Base-by-base conservation (phyloP, 1,284 basidiomycete genomes). In the Abortiporus biennis region DNA sequence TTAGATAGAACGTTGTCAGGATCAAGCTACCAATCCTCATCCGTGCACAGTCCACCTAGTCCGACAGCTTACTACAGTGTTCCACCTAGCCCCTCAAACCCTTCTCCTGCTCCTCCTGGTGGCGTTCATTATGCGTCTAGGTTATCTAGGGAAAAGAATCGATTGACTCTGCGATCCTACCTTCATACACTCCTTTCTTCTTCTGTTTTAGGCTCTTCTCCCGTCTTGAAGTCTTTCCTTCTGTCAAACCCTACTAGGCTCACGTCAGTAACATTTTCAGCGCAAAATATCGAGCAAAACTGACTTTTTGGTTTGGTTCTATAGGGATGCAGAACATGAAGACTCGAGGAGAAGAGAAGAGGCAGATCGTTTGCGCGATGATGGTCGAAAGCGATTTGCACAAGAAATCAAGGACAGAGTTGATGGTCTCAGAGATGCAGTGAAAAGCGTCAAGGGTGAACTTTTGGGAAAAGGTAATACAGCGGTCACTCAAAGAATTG, bases 121-220 rank as follows among this genome's bases (percentile, higher is more conserved):
- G 43, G 49, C 6, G 46, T 21, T 9, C 20, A 29, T 8, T 49
- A 54, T 27, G 55, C 59, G 3, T 42, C 53, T 23, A 79, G 80
- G 19, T 74, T 97, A 13, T 72, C 89, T 0, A 74, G 93, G 21
- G 96, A 99, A 63, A 95, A 93, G 73, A 99, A 99, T 55, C 76
- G 96, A 5, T 71, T 99, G 6, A 99, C 96, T 0, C 76, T 99
- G 6, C 80, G 96, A 17, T 88, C 92, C 0, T 99, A 98, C 63
- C 72, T 99, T 12, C 85, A 89, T 51, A 67, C 79, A 0, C 70
- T 99, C 16, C 69, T 99, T 32, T 64, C 76, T n/a, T 82, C 82
- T 3, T 77, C 82, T 1, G 69, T 74, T 12, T 74, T 96, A 15
- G 83, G 87, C 0, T 87, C 90, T 37, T 92, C 91, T 0, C 85